Evolutionary conservation across 139 green algal species (phyloP).

Genomic region (Desmodesmus armatus): DNA sequence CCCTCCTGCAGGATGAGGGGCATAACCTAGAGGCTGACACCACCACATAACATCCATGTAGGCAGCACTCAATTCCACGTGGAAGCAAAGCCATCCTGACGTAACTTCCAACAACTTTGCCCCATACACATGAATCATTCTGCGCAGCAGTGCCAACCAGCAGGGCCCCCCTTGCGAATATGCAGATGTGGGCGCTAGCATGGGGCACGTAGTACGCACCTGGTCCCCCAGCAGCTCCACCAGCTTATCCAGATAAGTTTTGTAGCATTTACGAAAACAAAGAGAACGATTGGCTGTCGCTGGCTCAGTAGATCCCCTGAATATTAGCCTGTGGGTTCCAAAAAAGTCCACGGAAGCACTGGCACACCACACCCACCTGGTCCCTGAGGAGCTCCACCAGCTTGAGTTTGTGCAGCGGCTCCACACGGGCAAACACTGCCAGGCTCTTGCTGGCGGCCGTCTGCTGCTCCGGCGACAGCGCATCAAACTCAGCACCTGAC

Average conservation of each 20-base stretch:
- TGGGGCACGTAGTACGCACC: constrained; percentile 37
- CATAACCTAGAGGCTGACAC: too few relatives aligned
- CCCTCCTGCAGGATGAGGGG: too few relatives aligned
- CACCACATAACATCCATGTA: too few relatives aligned
- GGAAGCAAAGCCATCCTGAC: too few relatives aligned
- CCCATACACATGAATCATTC: background rate
- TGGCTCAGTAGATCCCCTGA: background rate
- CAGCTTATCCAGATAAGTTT: constrained; percentile 82
- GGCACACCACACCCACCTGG: constrained; percentile 62
- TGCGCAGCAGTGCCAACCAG: background rate
- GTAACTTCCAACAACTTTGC: background rate
- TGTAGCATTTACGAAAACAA: constrained; percentile 58
- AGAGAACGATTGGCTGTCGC: too few relatives aligned
- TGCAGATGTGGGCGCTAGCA: background rate
- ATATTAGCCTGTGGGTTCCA: too few relatives aligned
- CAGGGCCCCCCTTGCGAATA: background rate
- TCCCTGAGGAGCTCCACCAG: constrained; percentile 91
- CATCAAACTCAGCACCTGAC: constrained; percentile 86
- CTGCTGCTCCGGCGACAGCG: constrained; percentile 62
- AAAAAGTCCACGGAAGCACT: too few relatives aligned
- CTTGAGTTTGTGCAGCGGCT: constrained; percentile 90
- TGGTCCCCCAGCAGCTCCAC: constrained; percentile 80
- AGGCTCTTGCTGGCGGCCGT: constrained; percentile 50
- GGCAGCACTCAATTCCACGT: too few relatives aligned
- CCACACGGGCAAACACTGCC: constrained; percentile 90